These are phyloP conservation scores for Rhizophora mangle DNA, from an alignment of 345 rosid species.

Conservation along the genomic window DNA sequence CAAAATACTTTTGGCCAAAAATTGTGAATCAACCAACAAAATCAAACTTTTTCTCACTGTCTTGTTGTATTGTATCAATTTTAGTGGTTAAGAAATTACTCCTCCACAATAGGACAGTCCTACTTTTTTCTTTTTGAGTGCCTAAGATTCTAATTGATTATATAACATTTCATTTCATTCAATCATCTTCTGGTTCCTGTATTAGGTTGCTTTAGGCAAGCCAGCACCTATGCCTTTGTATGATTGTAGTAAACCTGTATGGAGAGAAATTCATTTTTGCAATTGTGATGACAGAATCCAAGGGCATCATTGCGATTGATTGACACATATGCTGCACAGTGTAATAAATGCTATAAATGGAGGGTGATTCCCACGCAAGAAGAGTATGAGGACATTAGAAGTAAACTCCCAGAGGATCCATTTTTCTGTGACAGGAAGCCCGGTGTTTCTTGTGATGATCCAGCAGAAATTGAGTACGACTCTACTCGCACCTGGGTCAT, in stretches of 20 bases:
- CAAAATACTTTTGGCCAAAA: no score
- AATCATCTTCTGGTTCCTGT: neutral
- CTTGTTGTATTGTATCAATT: neutral
- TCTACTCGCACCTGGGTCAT: slow-evolving; percentile 69
- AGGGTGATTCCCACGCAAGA: slow-evolving; percentile 54
- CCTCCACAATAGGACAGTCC: no score
- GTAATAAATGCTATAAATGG: slow-evolving; percentile 73
- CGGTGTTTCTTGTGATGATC: slow-evolving; percentile 56
- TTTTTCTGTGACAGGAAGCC: slow-evolving; percentile 49
- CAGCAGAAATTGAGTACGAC: slow-evolving; percentile 67
- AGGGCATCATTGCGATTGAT: slow-evolving; percentile 24
- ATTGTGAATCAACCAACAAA: neutral
- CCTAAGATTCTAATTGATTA: neutral
- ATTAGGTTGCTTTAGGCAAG: neutral
- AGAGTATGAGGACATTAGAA: slow-evolving; percentile 77
- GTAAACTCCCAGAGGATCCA: slow-evolving; percentile 44
- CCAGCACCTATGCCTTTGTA: neutral
- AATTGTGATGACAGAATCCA: slow-evolving; percentile 13
- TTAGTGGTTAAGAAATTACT: neutral
- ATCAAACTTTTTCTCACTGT: neutral
- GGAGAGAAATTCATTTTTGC: neutral
- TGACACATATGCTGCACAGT: slow-evolving; percentile 76
- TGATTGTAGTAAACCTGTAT: neutral
- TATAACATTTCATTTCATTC: neutral
- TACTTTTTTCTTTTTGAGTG: neutral